Evolutionary conservation across 2,329 filamentous ascomycete genomes (phyloP), one percentile per base, ranked within the genome.

Genomic region (Neobulgaria alba): DNA sequence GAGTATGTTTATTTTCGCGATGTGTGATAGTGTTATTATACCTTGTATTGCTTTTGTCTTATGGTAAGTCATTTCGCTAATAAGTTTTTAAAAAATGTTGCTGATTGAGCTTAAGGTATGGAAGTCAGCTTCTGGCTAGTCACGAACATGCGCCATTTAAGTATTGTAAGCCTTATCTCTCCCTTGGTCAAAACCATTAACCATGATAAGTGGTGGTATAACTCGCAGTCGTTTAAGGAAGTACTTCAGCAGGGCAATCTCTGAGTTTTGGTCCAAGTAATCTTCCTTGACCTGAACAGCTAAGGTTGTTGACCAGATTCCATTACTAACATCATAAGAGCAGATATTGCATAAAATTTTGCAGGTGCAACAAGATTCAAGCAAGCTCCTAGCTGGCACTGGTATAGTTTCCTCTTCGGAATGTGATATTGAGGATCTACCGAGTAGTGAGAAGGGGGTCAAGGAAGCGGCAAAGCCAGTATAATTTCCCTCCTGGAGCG

Each of bases 391-490:
- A 59, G 68, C 65, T 38, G 72, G 73, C 2, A 62, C 87, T 42
- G 78, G 71, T 54, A 63, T 88, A 44, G 74, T 69, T 17, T 10
- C n/a, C 5, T 8, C n/a, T n/a, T n/a, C 10, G 10, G 12, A 17
- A 10, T 20, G 3, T 29, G 9, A 8, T 20, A 18, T 12, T 14
- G 14, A 10, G 14, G 37, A 38, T n/a, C 37, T 49, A 14, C 61
- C 16, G 17, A 8, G 7, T 29, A 15, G 8, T 18, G 65, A 77
- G 49, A 78, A 77, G 49, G 82, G 81, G n/a, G n/a, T n/a, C n/a
- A n/a, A n/a, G n/a, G n/a, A 1, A 82, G 78, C 43, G 82, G 82
- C 23, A 85, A 89, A 63, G 82, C 79, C 0, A 85, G 77, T 12
- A 77, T 85, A 32, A 74, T 90, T 29, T 69, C 71, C 38, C 62